Conservation (phyloP, 805 yeast species). For the Candida ascalaphidarum region DNA sequence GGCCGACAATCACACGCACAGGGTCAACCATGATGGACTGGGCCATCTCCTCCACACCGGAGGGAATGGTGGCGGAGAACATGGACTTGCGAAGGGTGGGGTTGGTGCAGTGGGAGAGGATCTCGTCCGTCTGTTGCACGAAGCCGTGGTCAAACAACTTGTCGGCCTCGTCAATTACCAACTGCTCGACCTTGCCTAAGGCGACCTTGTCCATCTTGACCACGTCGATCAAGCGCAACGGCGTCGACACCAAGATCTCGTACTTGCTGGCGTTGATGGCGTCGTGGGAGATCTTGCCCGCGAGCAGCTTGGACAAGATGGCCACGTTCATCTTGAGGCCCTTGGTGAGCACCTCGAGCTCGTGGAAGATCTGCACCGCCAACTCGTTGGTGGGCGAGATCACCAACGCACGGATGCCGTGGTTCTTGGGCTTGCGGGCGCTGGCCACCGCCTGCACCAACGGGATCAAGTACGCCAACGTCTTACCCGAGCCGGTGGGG, state of each 20-base stretch:
- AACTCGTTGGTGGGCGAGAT: conserved; percentile 94
- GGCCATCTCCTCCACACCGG: conserved; percentile 86
- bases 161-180: conserved; percentile 95
- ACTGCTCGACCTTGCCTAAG: conserved; percentile 57
- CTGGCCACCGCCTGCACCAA: conserved; percentile 45
- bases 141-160: conserved; percentile 81
- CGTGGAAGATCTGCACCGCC: conserved; percentile 75
- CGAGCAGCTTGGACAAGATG: conserved; percentile 61
- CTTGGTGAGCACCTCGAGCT: conserved; percentile 48
- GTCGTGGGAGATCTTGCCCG: conserved; percentile 57
- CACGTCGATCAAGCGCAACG: conserved; percentile 77
- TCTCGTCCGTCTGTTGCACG: conserved; percentile 83
- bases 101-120: conserved; percentile 52
- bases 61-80: conserved; percentile 93
- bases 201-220: conserved; percentile 54
- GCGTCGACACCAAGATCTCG: conserved; percentile 82
- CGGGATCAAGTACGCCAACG: conserved; percentile 84
- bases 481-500: conserved; percentile 98
- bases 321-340: conserved; percentile 54
- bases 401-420: conserved; percentile 65
- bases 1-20: conserved; percentile 82
- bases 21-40: conserved; percentile 78
- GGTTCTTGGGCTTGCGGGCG: conserved; percentile 17
- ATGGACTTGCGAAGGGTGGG: conserved; percentile 59
- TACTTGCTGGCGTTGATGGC: conserved; percentile 52